Percentiles rank a stretch among this genome's conserved stretches.
phyloP scores from a whole-genome alignment of 1,139 yeast species.

The Sugiyamaella sp. region DNA sequence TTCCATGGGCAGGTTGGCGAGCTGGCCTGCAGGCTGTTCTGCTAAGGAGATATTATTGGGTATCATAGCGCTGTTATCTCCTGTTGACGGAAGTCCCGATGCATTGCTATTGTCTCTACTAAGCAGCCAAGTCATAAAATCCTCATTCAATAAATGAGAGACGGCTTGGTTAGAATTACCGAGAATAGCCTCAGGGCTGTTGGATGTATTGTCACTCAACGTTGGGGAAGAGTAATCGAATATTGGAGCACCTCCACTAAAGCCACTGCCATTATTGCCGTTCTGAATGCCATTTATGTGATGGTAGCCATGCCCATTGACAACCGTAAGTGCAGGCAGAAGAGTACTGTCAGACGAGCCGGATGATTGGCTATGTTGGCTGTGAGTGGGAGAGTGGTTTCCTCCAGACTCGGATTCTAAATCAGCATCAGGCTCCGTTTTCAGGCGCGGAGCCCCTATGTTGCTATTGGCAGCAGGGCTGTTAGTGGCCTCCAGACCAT shows the following conservation, averaged over 20 bases:
- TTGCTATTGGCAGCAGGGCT: not conserved
- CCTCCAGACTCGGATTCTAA: not conserved
- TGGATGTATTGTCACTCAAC: conserved; percentile 27
- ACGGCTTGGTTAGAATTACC: conserved; percentile 34
- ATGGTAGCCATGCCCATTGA: conserved; percentile 11
- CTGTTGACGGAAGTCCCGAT: not conserved
- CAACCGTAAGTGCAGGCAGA: not conserved
- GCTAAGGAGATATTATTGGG: not conserved
- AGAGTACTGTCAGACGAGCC: conserved; percentile 2
- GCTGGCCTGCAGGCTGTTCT: conserved; percentile 2
- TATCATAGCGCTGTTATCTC: not conserved
- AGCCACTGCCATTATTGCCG: not conserved
- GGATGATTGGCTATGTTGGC: conserved; percentile 18
- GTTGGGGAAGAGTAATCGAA: conserved; percentile 25
- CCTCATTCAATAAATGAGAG: conserved; percentile 34
- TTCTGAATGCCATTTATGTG: too few relatives aligned
- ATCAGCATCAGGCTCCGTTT: conserved; percentile 1
- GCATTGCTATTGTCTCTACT: conserved; percentile 17
- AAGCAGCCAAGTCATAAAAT: conserved; percentile 35
- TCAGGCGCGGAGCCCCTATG: not conserved
- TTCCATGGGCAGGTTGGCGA: not conserved
- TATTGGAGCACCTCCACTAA: not conserved
- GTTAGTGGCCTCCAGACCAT: conserved; percentile 15
- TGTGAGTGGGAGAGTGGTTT: conserved; percentile 5
- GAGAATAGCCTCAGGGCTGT: conserved; percentile 33